phyloP scores from a whole-genome alignment of 1,139 yeast genomes.

The Saccharomyces hybrid region DNA sequence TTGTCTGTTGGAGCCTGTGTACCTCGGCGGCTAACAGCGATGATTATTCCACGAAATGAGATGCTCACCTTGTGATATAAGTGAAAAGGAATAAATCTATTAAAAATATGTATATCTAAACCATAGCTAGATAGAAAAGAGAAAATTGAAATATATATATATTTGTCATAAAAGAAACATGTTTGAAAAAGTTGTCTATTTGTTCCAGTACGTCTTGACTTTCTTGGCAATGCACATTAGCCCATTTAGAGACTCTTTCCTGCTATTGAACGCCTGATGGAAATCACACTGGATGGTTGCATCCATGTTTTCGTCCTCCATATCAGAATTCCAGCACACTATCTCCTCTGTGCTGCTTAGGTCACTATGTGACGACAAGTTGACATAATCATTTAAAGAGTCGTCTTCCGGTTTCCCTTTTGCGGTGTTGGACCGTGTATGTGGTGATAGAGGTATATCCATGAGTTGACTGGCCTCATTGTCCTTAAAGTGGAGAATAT shows the following conservation, averaged over 20 bases:
- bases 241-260: constrained; percentile 1
- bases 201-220: constrained; percentile 1
- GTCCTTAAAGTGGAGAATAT: constrained; percentile 7
- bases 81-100: neutral
- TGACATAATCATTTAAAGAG: constrained; percentile 13
- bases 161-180: neutral
- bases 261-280: neutral
- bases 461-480: neutral
- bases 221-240: constrained; percentile 1
- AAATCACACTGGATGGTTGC: neutral
- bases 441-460: neutral
- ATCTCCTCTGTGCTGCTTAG: constrained; percentile 17
- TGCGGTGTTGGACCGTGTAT: neutral
- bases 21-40: neutral
- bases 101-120: neutral
- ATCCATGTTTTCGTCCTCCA: constrained; percentile 3
- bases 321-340: constrained; percentile 2
- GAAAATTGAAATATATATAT: neutral
- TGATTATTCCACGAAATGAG: neutral
- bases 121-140: neutral
- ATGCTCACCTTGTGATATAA: neutral
- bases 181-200: neutral
- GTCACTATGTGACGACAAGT: constrained; percentile 16
- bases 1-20: neutral
- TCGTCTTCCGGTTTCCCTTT: neutral